phyloP scores from a whole-genome alignment of 805 yeast species.

The Barnettozyma wickerhamii region DNA sequence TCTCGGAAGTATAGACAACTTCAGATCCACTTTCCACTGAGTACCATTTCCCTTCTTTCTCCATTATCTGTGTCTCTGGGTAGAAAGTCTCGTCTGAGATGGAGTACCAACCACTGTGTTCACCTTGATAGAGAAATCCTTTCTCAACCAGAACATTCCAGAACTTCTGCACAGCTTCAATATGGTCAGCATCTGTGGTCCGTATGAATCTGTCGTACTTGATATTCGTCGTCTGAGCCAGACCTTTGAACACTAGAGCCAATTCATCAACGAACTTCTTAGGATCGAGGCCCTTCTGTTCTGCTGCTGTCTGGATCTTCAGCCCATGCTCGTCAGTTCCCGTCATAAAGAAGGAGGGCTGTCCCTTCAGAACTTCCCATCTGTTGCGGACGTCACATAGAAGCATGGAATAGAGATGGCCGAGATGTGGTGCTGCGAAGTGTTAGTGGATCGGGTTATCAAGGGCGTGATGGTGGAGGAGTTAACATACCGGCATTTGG shows the following conservation, averaged over 20 bases:
- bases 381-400: conserved; percentile 74
- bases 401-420: conserved; percentile 86
- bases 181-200: conserved; percentile 85
- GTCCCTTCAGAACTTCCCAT: conserved; percentile 53
- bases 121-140: conserved; percentile 75
- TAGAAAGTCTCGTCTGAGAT: conserved; percentile 92
- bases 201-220: conserved; percentile 75
- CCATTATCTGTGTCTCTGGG: conserved; percentile 67
- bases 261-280: conserved; percentile 69
- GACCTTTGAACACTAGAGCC: conserved; percentile 54
- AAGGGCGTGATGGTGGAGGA: too few relatives aligned
- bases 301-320: conserved; percentile 87
- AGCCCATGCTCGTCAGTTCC: conserved; percentile 98
- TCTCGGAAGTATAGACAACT: conserved; percentile 73
- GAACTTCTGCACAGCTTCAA: conserved; percentile 54
- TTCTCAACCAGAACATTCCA: conserved; percentile 61
- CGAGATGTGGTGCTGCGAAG: conserved; percentile 84
- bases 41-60: conserved; percentile 32
- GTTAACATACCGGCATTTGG: conserved; percentile 73
- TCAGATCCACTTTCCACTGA: conserved; percentile 71
- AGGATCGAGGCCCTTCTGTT: conserved; percentile 47
- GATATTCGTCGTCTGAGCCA: conserved; percentile 59
- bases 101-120: conserved; percentile 93
- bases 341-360: conserved; percentile 59
- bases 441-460: too few relatives aligned